These are phyloP conservation scores for Cryphonectria nitschkei DNA, from an alignment of 2,329 filamentous ascomycete species.

Conservation along the genomic window DNA sequence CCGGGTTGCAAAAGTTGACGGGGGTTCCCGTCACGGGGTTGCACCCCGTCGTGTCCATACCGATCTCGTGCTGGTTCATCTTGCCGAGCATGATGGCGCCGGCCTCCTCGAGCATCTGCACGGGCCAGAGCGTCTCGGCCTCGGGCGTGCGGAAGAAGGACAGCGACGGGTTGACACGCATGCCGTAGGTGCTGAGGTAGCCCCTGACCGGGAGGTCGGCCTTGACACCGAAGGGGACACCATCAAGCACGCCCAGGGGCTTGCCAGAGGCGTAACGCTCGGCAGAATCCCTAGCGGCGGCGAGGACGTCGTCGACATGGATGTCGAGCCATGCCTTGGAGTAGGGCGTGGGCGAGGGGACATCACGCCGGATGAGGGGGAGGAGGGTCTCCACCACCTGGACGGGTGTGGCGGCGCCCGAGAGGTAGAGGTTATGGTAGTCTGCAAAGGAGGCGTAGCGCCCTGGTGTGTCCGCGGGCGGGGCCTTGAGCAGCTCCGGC, in stretches of 20 bases:
- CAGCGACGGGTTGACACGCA: slow-evolving; percentile 53
- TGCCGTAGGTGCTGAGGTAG: slow-evolving; percentile 69
- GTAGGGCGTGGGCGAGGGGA: slow-evolving; percentile 60
- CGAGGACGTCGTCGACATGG: slow-evolving; percentile 63
- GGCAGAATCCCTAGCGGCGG: slow-evolving; percentile 74
- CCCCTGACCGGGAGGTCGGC: slow-evolving; percentile 76
- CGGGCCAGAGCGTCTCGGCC: slow-evolving; percentile 69
- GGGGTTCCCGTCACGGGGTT: slow-evolving; percentile 78
- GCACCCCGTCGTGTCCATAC: slow-evolving; percentile 80
- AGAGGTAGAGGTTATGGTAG: slow-evolving; percentile 75
- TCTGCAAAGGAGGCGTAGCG: slow-evolving; percentile 74
- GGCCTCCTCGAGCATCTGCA: slow-evolving; percentile 70
- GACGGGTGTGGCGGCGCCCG: slow-evolving; percentile 70
- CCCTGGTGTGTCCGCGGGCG: slow-evolving; percentile 45
- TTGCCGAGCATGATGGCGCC: slow-evolving; percentile 78
- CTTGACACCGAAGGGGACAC: slow-evolving; percentile 82
- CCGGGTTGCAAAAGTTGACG: slow-evolving; percentile 74
- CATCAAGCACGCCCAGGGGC: slow-evolving; percentile 73
- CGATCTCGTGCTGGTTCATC: slow-evolving; percentile 80
- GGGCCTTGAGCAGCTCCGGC: slow-evolving; percentile 45
- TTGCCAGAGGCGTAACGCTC: slow-evolving; percentile 70
- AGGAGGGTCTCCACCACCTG: slow-evolving; percentile 74
- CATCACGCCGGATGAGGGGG: slow-evolving; percentile 67
- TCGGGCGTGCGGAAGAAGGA: slow-evolving; percentile 51
- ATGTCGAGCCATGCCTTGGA: slow-evolving; percentile 74